A percentile compares a stretch with the other conserved stretches of the same genome.
phyloP scores from a whole-genome alignment of 2,329 filamentous ascomycete species.

The Apiospora saccharicola region DNA sequence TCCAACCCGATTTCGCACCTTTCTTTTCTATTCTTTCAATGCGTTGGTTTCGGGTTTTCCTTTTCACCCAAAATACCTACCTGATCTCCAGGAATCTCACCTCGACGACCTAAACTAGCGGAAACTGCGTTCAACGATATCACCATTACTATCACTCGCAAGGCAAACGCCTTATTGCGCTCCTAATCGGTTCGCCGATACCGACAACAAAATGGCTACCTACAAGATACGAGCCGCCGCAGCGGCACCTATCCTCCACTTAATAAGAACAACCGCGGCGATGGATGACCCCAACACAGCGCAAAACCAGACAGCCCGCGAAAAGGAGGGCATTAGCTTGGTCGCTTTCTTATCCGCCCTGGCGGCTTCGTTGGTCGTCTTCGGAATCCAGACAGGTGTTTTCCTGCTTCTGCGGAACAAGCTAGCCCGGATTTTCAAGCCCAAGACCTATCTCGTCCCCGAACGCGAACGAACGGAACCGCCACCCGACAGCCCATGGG shows the following conservation, averaged over 20 bases:
- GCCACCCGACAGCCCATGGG: slow-evolving; percentile 65
- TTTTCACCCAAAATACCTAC: background rate
- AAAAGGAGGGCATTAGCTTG: slow-evolving; percentile 52
- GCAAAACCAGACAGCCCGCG: slow-evolving; percentile 36
- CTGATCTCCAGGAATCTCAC: background rate
- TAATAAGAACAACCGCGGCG: background rate
- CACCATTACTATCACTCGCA: background rate
- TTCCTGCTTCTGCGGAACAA: slow-evolving; percentile 82
- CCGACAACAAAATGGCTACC: slow-evolving; percentile 15
- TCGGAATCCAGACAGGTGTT: slow-evolving; percentile 69
- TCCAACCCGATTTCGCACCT: background rate
- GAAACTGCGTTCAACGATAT: background rate
- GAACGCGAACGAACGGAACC: slow-evolving; percentile 83
- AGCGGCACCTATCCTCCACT: background rate
- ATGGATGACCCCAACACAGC: background rate
- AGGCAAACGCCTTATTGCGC: background rate
- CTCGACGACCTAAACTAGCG: background rate
- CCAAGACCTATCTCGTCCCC: slow-evolving; percentile 85
- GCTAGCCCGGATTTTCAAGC: slow-evolving; percentile 83
- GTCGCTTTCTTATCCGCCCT: slow-evolving; percentile 71
- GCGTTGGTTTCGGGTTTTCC: background rate
- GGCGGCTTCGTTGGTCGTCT: slow-evolving; percentile 67
- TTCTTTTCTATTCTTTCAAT: background rate
- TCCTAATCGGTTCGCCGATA: slow-evolving; percentile 22
- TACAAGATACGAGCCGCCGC: background rate